Base-by-base conservation (phyloP, 73 alveolate species). In the Symbiodinium natans region DNA sequence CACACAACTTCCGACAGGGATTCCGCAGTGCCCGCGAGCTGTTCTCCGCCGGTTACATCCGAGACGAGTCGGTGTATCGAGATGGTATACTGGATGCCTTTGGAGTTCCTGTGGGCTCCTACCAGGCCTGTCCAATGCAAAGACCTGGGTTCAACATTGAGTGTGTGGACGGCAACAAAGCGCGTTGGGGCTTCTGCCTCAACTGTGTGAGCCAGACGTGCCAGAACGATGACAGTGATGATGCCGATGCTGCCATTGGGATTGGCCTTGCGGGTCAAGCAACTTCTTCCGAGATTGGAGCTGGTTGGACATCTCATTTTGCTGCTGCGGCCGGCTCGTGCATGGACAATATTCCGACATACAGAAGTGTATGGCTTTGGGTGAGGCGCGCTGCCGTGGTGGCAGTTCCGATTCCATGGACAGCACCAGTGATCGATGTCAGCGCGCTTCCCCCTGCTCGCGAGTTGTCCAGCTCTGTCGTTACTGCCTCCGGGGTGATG, bases 181-280 rank as follows among this genome's bases (percentile, higher is more conserved):
- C 86, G 29, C 41, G 86, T 1, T 75, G 86, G 86, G 86, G 86
- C 9, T 75, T 34, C 46, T 75, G 86, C 46, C 8, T 8, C 27
- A 74, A 74, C 43, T 74, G 85, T 33, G 46, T 33, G 43, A 74
- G 43, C 43, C 77, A 59, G 77, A 25, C 36, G 33, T 59, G 85
- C 85, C 85, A 74, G 85, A 74, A n/a, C 43, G 46, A 74, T 31
- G 85, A 34, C 33, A 59, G 77, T 25, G 42, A 34, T n/a, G 85
- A 74, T 74, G 85, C 85, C 41, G 85, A 74, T 74, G 85, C 85
- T 11, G 85, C 43, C 85, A 74, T 74, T 74, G 85, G 85, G 41
- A 74, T 74, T 33, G 85, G 85, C 85, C 43, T 74, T 21, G 43
- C 46, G 25, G 85, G 43, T 74, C 46, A 74, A 34, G 25, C 46